These are phyloP conservation scores for Termitomyces sp. DNA, from an alignment of 768 basidiomycete genomes.

Conservation along the genomic window DNA sequence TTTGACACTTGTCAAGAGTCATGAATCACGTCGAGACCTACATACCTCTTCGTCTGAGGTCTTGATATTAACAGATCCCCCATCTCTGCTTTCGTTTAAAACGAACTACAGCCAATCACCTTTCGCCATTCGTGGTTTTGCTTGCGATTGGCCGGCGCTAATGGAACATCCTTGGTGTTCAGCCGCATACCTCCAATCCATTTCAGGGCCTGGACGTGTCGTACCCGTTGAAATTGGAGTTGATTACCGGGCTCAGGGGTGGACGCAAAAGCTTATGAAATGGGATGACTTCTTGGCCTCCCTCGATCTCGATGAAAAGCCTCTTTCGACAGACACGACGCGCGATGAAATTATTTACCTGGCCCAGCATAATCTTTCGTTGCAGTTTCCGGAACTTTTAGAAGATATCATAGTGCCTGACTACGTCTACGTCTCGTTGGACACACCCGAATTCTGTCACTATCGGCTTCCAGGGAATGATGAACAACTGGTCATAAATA, in stretches of 20 bases:
- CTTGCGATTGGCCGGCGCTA: constrained; percentile 75
- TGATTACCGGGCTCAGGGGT: constrained; percentile 75
- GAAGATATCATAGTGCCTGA: constrained; percentile 82
- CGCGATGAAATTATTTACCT: constrained; percentile 55
- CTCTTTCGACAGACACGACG: constrained; percentile 5
- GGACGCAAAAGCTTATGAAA: constrained; percentile 74
- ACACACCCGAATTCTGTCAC: constrained; percentile 34
- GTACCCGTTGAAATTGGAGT: constrained; percentile 88
- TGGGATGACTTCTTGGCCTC: constrained; percentile 72
- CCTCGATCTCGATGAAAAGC: constrained; percentile 29
- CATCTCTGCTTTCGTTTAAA: constrained; percentile 55
- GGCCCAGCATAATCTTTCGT: constrained; percentile 84
- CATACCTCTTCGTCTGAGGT: constrained; percentile 26
- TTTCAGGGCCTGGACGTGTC: constrained; percentile 74
- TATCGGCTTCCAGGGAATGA: constrained; percentile 66
- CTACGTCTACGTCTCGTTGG: constrained; percentile 70
- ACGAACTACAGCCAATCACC: constrained; percentile 40
- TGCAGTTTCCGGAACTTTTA: constrained; percentile 75
- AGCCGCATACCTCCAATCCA: constrained; percentile 56
- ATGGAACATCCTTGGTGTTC: constrained; percentile 65
- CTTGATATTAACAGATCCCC: constrained; percentile 37
- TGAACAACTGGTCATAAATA: constrained; percentile 63
- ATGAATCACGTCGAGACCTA: not conserved
- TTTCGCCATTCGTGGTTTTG: constrained; percentile 68
- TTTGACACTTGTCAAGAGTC: not conserved